Evolutionary conservation across 2,329 filamentous ascomycete species (phyloP), one percentile per base, ranked within the genome.

Genomic region (Diaporthe eres): DNA sequence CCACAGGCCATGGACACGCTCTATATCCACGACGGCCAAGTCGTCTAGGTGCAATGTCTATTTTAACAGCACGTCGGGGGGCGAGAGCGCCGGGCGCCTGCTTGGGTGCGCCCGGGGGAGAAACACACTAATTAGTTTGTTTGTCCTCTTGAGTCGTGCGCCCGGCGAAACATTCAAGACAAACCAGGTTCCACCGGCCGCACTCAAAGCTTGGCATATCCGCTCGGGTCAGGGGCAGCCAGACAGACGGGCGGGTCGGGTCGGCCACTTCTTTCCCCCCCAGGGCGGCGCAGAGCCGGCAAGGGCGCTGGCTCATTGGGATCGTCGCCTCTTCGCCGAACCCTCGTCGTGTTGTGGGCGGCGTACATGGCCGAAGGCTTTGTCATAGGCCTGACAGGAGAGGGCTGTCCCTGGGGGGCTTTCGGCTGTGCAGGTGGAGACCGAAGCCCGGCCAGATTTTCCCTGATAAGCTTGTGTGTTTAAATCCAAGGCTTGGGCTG

Each of bases 1-100:
- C 49, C 49, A 70, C 34, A 53, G 47, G 31, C 65, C 5, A 25
- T 68, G 31, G 34, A 25, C 13, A 42, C 9, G 34, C 7, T n/a
- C 65, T 70, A 70, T 70, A 70, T 70, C 65, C 34, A 70, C 65
- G 65, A 70, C 65, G 49, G 49, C 65, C 65, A 70, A 55, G 65
- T 70, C 22, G 3, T n/a, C 10, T 70, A 70, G 34, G 8, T 37
- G 31, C 10, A 25, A 68, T 39, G 15, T 53, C 34, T 55, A 70
- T 70, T 28, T 55, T 55, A 39, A 55, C 65, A n/a, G 47, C 12
- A 6, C 10, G 12, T 34, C 28, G 28, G 31, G 47, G 65, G 19
- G 22, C 31, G 34, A 39, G 34, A 12, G 65, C 65, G 34, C 17
- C 49, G 31, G 31, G 49, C 49, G 37, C 49, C n/a, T 70, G 31